Evolutionary conservation across 2,329 filamentous ascomycete genomes (phyloP).

Genomic region (Alternaria angustiovoidea): DNA sequence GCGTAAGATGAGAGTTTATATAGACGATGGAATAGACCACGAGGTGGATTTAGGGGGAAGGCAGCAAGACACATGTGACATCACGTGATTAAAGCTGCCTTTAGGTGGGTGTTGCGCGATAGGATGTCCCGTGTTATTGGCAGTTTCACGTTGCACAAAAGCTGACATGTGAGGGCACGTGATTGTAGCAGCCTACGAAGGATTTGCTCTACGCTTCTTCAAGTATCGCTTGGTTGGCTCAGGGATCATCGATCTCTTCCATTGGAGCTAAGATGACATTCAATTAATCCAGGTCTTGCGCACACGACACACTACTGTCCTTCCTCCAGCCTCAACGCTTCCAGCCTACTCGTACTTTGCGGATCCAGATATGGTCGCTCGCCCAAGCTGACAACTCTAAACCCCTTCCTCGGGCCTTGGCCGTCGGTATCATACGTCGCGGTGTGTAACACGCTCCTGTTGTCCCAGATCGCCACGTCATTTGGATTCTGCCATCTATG

Average conservation of each 20-base stretch:
- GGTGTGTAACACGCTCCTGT: slow-evolving; percentile 65
- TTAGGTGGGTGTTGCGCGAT: background rate
- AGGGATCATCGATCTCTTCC: background rate
- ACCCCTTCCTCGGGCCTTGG: slow-evolving; percentile 62
- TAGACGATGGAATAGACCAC: background rate
- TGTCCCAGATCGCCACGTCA: slow-evolving; percentile 69
- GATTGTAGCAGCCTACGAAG: slow-evolving; percentile 1
- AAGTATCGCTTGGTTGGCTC: background rate
- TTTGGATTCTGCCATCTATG: slow-evolving; percentile 60
- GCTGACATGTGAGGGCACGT: slow-evolving; percentile 4
- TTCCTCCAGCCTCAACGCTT: slow-evolving; percentile 31
- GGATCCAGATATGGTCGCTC: slow-evolving; percentile 66
- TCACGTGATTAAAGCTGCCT: background rate
- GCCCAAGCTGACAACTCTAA: slow-evolving; percentile 65
- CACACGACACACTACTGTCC: background rate
- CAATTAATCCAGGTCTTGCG: background rate
- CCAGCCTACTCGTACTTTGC: slow-evolving; percentile 57
- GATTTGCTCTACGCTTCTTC: background rate
- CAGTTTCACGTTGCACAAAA: background rate
- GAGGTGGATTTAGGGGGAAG: background rate
- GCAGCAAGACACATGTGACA: background rate
- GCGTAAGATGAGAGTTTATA: background rate
- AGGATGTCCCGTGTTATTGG: background rate
- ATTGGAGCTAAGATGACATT: background rate
- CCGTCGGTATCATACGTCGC: slow-evolving; percentile 69